Percentiles rank a stretch among this genome's conserved stretches.
Evolutionary conservation across 306 rosid species (phyloP).

Genomic region (Trifolium dubium): DNA sequence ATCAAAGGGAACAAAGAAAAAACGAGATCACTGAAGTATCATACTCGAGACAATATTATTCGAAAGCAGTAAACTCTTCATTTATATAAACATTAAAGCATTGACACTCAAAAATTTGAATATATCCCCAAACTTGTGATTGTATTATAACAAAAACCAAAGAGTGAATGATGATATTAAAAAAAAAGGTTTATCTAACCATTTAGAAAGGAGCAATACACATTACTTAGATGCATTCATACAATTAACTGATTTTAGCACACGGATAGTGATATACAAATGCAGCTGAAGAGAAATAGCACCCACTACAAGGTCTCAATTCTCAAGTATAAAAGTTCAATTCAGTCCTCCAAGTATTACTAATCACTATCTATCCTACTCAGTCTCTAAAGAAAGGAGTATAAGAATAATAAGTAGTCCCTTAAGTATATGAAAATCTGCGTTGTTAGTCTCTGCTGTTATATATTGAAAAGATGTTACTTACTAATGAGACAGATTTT

Average conservation of each 20-base stretch:
- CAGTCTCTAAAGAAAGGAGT: too few relatives aligned
- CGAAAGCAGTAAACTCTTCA: slow-evolving; percentile 6
- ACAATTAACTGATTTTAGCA: slow-evolving; percentile 2
- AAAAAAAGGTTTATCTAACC: not conserved
- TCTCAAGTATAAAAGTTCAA: not conserved
- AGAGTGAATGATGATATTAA: slow-evolving; percentile 6
- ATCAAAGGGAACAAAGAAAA: slow-evolving; percentile 41
- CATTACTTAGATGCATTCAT: not conserved
- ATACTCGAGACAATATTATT: slow-evolving; percentile 11
- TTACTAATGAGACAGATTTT: not conserved
- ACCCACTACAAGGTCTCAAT: too few relatives aligned
- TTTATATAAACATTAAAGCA: not conserved
- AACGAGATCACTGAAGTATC: slow-evolving; percentile 23
- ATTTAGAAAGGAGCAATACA: slow-evolving; percentile 9
- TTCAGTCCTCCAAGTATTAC: not conserved
- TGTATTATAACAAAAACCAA: slow-evolving; percentile 3
- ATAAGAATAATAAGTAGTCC: not conserved
- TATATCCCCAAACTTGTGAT: slow-evolving; percentile 1
- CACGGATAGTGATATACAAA: too few relatives aligned
- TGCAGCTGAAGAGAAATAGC: too few relatives aligned
- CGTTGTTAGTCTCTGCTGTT: not conserved
- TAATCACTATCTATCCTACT: not conserved
- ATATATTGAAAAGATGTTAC: not conserved
- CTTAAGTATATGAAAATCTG: not conserved
- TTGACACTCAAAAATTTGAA: slow-evolving; percentile 1